A percentile compares a stretch with the other conserved stretches of the same genome.
Conservation (phyloP, 2,329 filamentous ascomycete species). For the Fusarium sp. region DNA sequence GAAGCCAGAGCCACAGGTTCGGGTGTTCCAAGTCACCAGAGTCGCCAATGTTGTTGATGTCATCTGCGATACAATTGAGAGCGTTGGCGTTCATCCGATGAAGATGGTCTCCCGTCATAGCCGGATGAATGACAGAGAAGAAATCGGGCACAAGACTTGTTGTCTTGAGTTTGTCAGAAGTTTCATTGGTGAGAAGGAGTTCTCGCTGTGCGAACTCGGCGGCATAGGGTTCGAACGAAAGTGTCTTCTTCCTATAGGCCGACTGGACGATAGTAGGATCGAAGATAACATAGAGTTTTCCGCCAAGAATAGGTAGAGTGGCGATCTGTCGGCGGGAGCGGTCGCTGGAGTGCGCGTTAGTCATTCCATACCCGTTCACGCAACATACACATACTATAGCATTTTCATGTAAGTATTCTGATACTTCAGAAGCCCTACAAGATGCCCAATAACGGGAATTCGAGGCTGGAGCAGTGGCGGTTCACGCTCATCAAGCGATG, state of each 20-base stretch:
- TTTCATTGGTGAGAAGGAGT: conserved; percentile 52
- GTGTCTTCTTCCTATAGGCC: conserved; percentile 57
- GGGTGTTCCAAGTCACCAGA: conserved; percentile 8
- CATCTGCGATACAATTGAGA: conserved; percentile 51
- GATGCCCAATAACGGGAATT: conserved; percentile 54
- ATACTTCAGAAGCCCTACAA: conserved; percentile 53
- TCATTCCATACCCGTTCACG: fast-evolving
- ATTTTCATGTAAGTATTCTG: conserved; percentile 33
- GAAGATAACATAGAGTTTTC: conserved; percentile 61
- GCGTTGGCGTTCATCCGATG: conserved; percentile 54
- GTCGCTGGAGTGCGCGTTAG: conserved; percentile 19
- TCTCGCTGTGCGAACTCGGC: conserved; percentile 55
- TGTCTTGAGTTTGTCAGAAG: conserved; percentile 32
- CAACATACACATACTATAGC: conserved; percentile 32
- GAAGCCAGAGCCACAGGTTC: conserved; percentile 53
- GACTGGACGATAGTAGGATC: conserved; percentile 57
- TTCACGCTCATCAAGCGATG: conserved; percentile 16
- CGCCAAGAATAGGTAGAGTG: conserved; percentile 59
- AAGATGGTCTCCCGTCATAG: conserved; percentile 51
- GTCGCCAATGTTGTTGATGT: conserved; percentile 46
- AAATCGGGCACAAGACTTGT: conserved; percentile 52
- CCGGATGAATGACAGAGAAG: conserved; percentile 54
- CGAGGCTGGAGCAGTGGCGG: conserved; percentile 27
- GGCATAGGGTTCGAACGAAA: conserved; percentile 61
- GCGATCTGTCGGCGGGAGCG: conserved; percentile 53